Evolutionary conservation across 306 rosid species (phyloP).

Genomic region (apple (Malus domestica)): DNA sequence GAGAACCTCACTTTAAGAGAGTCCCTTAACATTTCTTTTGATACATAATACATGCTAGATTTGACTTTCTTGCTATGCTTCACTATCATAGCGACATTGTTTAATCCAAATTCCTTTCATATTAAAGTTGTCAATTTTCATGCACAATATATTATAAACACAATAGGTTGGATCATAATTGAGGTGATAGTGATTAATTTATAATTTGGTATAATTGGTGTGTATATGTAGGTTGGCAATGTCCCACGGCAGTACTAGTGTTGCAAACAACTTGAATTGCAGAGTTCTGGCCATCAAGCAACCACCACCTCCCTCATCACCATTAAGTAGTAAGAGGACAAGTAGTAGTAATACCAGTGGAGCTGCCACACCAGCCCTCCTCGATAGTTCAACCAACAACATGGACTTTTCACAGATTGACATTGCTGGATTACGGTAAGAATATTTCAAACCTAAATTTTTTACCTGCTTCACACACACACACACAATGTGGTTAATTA

Average conservation of each 20-base stretch:
- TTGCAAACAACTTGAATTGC: conserved; percentile 56
- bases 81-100: too few relatives aligned
- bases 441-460: not conserved
- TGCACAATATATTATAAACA: not conserved
- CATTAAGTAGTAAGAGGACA: conserved; percentile 14
- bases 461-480: not conserved
- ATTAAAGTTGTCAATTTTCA: not conserved
- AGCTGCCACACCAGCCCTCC: conserved; percentile 8
- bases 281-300: conserved; percentile 78
- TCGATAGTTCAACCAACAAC: conserved; percentile 47
- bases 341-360: not conserved
- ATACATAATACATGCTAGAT: too few relatives aligned
- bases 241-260: conserved; percentile 25
- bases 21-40: too few relatives aligned
- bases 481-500: too few relatives aligned
- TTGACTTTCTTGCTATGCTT: too few relatives aligned
- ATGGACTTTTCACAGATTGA: conserved; percentile 77
- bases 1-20: too few relatives aligned
- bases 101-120: not conserved
- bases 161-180: not conserved
- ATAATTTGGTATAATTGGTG: not conserved
- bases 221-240: conserved; percentile 43
- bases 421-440: conserved; percentile 56
- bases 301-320: conserved; percentile 20
- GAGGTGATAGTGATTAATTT: not conserved